Evolutionary conservation across 1,284 basidiomycete species (phyloP).

Genomic region (Ceratobasidium sp.): DNA sequence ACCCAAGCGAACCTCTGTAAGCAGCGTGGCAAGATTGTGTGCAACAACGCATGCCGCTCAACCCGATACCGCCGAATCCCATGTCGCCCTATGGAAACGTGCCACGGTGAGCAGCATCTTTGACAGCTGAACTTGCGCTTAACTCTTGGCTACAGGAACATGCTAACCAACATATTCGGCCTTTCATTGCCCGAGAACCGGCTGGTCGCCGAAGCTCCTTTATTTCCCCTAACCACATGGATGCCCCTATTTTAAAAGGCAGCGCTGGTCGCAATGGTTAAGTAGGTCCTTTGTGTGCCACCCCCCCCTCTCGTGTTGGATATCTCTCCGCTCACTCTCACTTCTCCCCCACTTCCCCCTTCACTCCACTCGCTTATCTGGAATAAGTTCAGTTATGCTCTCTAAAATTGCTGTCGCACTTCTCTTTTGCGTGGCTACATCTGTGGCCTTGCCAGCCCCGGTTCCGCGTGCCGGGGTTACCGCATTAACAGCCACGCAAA

Average conservation of each 20-base stretch:
- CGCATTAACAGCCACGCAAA: constrained; percentile 11
- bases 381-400: constrained; percentile 8
- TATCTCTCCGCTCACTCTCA: neutral
- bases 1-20: neutral
- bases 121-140: constrained; percentile 22
- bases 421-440: constrained; percentile 18
- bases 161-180: neutral
- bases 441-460: constrained; percentile 24
- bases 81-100: constrained; percentile 13
- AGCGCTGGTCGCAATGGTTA: neutral
- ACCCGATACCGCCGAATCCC: neutral
- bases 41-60: too few relatives aligned
- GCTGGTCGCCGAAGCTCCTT: neutral
- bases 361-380: neutral
- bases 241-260: neutral
- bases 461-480: constrained; percentile 30
- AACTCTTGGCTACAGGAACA: constrained; percentile 19
- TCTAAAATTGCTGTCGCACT: neutral
- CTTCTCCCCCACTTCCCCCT: neutral
- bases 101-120: neutral
- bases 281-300: constrained; percentile 6
- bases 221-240: neutral
- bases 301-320: neutral
- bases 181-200: constrained; percentile 19
- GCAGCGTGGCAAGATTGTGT: too few relatives aligned